Base-by-base conservation (phyloP, 2,329 filamentous ascomycete genomes). In the Annulohypoxylon truncatum region DNA sequence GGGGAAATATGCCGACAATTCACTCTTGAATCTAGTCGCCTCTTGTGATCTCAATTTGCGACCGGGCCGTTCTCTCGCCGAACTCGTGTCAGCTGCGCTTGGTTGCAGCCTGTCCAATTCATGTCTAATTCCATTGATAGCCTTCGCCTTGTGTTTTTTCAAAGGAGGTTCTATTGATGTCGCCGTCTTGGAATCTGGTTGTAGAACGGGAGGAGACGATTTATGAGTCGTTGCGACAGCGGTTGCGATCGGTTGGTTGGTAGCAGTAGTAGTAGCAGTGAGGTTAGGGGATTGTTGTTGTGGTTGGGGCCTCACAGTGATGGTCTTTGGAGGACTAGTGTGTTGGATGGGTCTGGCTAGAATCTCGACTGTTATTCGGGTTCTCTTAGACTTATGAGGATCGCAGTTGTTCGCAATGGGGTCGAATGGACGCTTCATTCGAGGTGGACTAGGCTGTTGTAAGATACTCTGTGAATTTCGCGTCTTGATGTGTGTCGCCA, bases 1-100 rank as follows among this genome's bases (percentile, higher is more conserved):
- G 55, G 92, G 90, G 76, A 98, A 97, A 80, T 97, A 98, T 50
- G 89, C 87, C 35, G 94, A 90, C 66, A 98, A 85, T 76, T 97
- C 94, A 80, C 94, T 97, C 84, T 96, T 97, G 80, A 94, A 90
- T 72, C 93, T 87, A 54, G 90, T 90, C 9, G 91, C 92, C 74
- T 97, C 93, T 74, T 96, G 92, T 55, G 93, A 97, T 68, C 95
- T 88, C 77, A 97, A 82, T 76, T 93, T 95, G 74, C 87, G 85
- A 69, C 94, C 82, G 77, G 87, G 91, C 71, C 92, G 90, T 66
- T 89, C 82, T 72, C 82, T 81, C 13, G 66, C 70, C 38, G 70
- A 73, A 64, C 64, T 71, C 33, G 79, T 79, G 70, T 84, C 82
- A 40, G 79, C 77, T 24, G 78, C 73, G 67, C 76, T 79, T 33